Conservation (phyloP, 345 rosid species). For the Noccaea bulbosa region DNA sequence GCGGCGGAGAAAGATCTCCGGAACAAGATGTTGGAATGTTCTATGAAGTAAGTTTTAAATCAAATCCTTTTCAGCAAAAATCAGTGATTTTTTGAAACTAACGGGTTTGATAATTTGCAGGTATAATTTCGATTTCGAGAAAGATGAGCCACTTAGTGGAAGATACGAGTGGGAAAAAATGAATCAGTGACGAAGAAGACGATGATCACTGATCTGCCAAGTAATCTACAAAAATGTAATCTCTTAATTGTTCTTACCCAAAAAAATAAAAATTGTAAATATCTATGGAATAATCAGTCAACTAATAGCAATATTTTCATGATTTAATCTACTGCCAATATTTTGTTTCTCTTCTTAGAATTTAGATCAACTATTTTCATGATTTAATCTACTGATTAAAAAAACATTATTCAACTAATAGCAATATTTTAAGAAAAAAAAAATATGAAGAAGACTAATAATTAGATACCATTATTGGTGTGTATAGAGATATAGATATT, state of each 20-base stretch:
- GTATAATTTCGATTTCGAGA: slow-evolving; percentile 45
- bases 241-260: neutral
- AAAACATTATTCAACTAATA: neutral
- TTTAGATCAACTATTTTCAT: neutral
- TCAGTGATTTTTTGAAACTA: neutral
- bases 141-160: slow-evolving; percentile 41
- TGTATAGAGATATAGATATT: neutral
- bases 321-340: no score
- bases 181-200: slow-evolving; percentile 5
- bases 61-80: neutral
- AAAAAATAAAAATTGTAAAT: slow-evolving; percentile 20
- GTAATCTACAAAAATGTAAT: slow-evolving; percentile 17
- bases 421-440: neutral
- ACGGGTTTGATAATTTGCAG: neutral
- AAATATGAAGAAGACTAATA: neutral
- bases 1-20: slow-evolving; percentile 35
- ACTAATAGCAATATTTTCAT: no score
- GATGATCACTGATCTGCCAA: neutral
- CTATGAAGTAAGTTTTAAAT: slow-evolving; percentile 15
- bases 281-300: slow-evolving; percentile 6
- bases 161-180: slow-evolving; percentile 42
- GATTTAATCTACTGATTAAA: neutral
- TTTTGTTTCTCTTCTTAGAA: neutral
- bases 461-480: neutral
- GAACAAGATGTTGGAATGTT: slow-evolving; percentile 26